Evolutionary conservation across 352 stramenopile species (phyloP), one percentile per base, ranked within the genome.

Genomic region (Blastocystis sp.): DNA sequence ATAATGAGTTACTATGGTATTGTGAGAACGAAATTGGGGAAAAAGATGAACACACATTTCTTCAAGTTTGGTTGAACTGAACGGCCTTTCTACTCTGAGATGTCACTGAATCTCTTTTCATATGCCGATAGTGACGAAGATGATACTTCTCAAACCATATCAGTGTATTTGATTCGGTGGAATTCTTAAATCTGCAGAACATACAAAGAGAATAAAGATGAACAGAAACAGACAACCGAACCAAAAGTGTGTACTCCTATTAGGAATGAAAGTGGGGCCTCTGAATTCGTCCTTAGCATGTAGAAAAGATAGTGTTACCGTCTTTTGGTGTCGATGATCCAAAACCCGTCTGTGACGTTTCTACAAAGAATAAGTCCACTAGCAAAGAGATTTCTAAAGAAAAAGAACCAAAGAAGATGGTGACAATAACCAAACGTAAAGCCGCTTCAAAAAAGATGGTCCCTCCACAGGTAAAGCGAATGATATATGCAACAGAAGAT

Each of bases 401-500:
- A 0, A 12, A 32, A 37, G 21, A n/a, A n/a, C 24, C 35, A n/a
- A 35, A 69, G 4, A 32, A 32, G 12, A 9, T 3, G 5, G 7
- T n/a, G 5, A 69, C 0, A 35, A 32, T n/a, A 12, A 4, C 24
- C 29, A 69, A 69, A n/a, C 35, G 14, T 32, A 69, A 32, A 69
- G 21, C 35, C 14, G 29, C 35, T 32, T 42, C 59, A 19, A 24
- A 42, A 32, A 69, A 69, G 59, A 32, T 69, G 29, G 59, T 69
- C 32, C 69, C 69, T 7, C 61, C 37, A 24, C 69, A 80, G 29
- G 27, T 80, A 52, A 52, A 46, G 4, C 69, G 49, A n/a, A 80
- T 65, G 14, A 61, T 80, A 16, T 35, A 61, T 63, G 57, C 69
- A n/a, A 80, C 69, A 49, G 69, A 80, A 63, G 69, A 80, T 54